These are phyloP conservation scores for Ramaria sp. DNA, from an alignment of 768 basidiomycete species.

Conservation along the genomic window DNA sequence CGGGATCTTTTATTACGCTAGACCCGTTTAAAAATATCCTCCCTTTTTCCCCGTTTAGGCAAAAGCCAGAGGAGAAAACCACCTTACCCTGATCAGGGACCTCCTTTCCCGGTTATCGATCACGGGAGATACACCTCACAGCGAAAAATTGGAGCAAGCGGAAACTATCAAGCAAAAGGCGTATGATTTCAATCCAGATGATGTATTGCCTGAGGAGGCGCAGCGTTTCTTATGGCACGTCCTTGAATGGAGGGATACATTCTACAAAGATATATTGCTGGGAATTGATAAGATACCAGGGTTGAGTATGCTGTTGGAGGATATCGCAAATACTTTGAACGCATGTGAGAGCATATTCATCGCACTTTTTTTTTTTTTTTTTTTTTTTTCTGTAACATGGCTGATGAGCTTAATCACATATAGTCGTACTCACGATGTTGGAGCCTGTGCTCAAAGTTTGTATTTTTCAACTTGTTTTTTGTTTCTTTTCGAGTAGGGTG, in stretches of 20 bases:
- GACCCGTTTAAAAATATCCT: too few relatives aligned
- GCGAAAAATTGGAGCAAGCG: constrained; percentile 39
- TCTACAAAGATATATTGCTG: constrained; percentile 40
- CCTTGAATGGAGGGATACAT: constrained; percentile 51
- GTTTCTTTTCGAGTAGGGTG: neutral
- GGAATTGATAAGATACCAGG: constrained; percentile 62
- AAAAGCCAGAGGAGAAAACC: constrained; percentile 23
- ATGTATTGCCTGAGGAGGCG: constrained; percentile 53
- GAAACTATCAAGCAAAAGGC: constrained; percentile 47
- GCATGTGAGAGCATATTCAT: constrained; percentile 34
- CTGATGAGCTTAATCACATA: too few relatives aligned
- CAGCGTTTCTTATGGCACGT: constrained; percentile 44
- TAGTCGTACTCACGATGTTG: constrained; percentile 55
- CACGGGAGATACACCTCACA: constrained; percentile 29
- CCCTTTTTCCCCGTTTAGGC: constrained; percentile 12
- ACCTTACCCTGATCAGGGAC: constrained; percentile 27
- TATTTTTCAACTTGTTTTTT: neutral
- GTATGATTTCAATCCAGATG: constrained; percentile 51
- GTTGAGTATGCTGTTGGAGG: constrained; percentile 42
- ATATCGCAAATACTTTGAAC: constrained; percentile 53
- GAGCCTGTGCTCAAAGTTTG: constrained; percentile 53
- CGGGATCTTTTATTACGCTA: too few relatives aligned
- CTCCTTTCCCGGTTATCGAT: constrained; percentile 41
- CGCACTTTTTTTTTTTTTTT: neutral
- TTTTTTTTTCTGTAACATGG: too few relatives aligned